Conservation (phyloP, 148 eudicot genomes). For the Amaranthus cruentus region DNA sequence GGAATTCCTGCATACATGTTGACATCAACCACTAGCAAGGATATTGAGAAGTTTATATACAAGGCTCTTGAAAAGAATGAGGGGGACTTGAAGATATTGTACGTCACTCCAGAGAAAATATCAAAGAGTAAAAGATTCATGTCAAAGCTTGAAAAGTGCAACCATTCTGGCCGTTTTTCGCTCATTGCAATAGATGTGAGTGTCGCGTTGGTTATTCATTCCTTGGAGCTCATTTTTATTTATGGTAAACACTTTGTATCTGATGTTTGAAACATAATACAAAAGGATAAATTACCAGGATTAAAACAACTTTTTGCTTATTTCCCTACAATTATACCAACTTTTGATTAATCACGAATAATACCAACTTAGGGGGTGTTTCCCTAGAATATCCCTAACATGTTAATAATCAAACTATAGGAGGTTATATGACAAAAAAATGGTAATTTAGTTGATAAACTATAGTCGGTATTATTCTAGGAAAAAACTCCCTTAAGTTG, state of each 20-base stretch:
- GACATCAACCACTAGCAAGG: conserved; percentile 87
- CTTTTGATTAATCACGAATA: too few relatives aligned
- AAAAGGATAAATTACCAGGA: too few relatives aligned
- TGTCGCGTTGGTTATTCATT: conserved; percentile 9
- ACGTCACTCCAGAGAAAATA: conserved; percentile 95
- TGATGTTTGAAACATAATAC: neutral
- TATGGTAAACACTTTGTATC: neutral
- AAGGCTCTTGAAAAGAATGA: conserved; percentile 94
- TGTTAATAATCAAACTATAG: too few relatives aligned
- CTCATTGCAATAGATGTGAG: conserved; percentile 93
- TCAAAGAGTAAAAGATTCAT: conserved; percentile 99
- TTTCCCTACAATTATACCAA: too few relatives aligned
- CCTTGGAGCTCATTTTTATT: conserved; percentile 6
- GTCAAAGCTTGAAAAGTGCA: conserved; percentile 99
- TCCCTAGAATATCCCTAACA: too few relatives aligned
- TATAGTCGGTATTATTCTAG: too few relatives aligned
- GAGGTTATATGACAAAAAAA: too few relatives aligned
- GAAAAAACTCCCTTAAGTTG: too few relatives aligned
- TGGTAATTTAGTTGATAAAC: too few relatives aligned
- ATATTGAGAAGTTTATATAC: conserved; percentile 79
- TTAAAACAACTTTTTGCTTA: too few relatives aligned
- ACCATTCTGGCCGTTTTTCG: conserved; percentile 91
- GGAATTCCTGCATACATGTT: conserved; percentile 89
- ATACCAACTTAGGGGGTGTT: too few relatives aligned
- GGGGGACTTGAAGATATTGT: conserved; percentile 84